phyloP scores from a whole-genome alignment of 805 yeast species.

The Lipomyces yamadae region DNA sequence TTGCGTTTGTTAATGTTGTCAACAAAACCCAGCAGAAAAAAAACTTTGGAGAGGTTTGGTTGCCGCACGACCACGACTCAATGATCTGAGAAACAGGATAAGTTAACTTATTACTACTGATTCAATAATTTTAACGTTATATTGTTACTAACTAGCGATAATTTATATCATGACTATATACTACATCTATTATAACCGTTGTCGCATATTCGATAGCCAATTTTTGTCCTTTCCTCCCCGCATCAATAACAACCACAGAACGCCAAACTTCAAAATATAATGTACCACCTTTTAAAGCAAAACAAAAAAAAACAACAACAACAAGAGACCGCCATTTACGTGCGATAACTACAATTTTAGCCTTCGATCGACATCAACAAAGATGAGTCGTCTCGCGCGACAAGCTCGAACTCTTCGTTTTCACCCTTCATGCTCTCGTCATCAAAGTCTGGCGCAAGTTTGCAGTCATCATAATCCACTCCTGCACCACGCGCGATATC shows the following conservation, averaged over 20 bases:
- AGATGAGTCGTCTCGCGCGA: not conserved
- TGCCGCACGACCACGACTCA: no score
- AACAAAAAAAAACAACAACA: no score
- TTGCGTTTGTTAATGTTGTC: no score
- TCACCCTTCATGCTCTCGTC: not conserved
- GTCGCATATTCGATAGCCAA: not conserved
- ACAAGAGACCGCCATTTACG: no score
- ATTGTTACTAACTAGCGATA: not conserved
- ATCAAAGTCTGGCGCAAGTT: not conserved
- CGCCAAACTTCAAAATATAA: not conserved
- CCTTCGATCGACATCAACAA: not conserved
- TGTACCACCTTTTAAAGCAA: no score
- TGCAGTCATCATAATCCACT: not conserved
- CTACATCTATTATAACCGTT: not conserved
- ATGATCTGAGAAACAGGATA: no score
- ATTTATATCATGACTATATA: not conserved
- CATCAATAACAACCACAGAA: not conserved
- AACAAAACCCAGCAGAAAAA: no score
- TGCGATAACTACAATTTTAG: not conserved
- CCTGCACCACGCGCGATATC: not conserved
- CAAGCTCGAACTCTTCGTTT: constrained; percentile 2
- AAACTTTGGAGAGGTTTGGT: no score
- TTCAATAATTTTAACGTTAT: no score
- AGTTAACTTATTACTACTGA: not conserved
- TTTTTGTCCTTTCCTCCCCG: not conserved